Percentiles rank a stretch among this genome's conserved stretches.
These are phyloP conservation scores for Epichloe typhina DNA, from an alignment of 2,329 filamentous ascomycete genomes.

Conservation along the genomic window DNA sequence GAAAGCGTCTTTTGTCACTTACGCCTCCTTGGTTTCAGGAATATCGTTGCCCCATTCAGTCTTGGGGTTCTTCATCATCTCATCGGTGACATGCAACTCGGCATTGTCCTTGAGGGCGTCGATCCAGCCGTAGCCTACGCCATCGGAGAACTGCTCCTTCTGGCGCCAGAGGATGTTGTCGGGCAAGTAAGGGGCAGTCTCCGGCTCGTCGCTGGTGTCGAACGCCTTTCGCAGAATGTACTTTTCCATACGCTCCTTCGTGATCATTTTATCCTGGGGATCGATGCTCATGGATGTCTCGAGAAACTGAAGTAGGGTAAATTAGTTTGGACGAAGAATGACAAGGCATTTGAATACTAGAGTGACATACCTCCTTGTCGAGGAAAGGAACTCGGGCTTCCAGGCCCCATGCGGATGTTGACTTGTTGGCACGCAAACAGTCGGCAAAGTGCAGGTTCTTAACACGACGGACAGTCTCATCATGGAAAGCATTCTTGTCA, in stretches of 20 bases:
- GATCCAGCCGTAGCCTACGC: conserved; percentile 98
- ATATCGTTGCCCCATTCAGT: conserved; percentile 88
- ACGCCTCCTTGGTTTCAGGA: conserved; percentile 93
- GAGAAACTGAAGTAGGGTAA: conserved; percentile 50
- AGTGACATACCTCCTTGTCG: conserved; percentile 62
- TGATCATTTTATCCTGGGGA: conserved; percentile 92
- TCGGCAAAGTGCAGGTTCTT: conserved; percentile 96
- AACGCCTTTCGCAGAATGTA: conserved; percentile 97
- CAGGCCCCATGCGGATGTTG: conserved; percentile 92
- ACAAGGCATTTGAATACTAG: too few species aligned
- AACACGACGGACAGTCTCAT: conserved; percentile 84
- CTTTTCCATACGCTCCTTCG: conserved; percentile 80
- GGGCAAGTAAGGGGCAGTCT: conserved; percentile 75
- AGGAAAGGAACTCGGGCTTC: conserved; percentile 97
- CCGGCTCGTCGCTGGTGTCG: conserved; percentile 79
- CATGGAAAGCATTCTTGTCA: conserved; percentile 83
- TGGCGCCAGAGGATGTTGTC: conserved; percentile 94
- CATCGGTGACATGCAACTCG: conserved; percentile 78
- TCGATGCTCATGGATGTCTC: conserved; percentile 89
- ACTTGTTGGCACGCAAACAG: conserved; percentile 97
- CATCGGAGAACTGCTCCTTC: conserved; percentile 99
- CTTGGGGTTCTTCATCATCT: conserved; percentile 98
- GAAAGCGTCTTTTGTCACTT: conserved; percentile 19
- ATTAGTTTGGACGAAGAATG: conserved; percentile 1
- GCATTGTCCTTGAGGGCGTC: conserved; percentile 93